Evolutionary conservation across 768 basidiomycete species (phyloP), one percentile per base, ranked within the genome.

Genomic region (Leccinum subtestaceum): DNA sequence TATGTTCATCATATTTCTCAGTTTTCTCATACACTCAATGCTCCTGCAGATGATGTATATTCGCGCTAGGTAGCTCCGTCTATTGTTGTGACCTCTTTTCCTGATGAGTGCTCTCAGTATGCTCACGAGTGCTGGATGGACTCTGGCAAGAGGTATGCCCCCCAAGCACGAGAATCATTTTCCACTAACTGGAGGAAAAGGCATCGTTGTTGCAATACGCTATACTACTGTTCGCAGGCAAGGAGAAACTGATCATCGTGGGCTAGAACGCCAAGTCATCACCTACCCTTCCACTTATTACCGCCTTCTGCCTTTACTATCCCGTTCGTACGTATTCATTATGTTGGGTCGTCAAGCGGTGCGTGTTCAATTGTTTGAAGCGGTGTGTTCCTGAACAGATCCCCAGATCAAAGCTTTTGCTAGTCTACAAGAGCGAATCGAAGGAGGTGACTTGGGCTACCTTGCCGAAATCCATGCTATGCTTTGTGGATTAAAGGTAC

Each of bases 141-240:
- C 75, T 0, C 81, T 85, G 25, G 89, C 84, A 0, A 87, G 81
- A 80, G 88, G 88, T 86, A 53, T 12, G 61, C 25, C 17, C 5
- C 5, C 31, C 7, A 15, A 38, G 13, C 52, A 23, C 19, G 2
- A 19, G 5, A 50, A 19, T 23, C 2, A 19, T 32, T 12, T 12
- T 21, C 23, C 1, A 34, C 46, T 40, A 34, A 53, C 10, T 29
- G 9, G 13, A 62, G 84, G 84, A 81, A 60, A 81, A 80, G 12
- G 87, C 81, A 3, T 70, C 7, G 65, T 68, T 5, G 79, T 91
- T 43, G 76, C 89, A 1, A 82, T 90, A 40, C 82, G 90, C 1
- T 93, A 93, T 65, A 78, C 84, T 5, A 87, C 84, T 8, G 86
- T 90, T 45, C 82, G 89, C 6, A 76, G 89, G 40, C 90, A 91